phyloP scores from a whole-genome alignment of 306 rosid species.

The Abrus pulchellus region DNA sequence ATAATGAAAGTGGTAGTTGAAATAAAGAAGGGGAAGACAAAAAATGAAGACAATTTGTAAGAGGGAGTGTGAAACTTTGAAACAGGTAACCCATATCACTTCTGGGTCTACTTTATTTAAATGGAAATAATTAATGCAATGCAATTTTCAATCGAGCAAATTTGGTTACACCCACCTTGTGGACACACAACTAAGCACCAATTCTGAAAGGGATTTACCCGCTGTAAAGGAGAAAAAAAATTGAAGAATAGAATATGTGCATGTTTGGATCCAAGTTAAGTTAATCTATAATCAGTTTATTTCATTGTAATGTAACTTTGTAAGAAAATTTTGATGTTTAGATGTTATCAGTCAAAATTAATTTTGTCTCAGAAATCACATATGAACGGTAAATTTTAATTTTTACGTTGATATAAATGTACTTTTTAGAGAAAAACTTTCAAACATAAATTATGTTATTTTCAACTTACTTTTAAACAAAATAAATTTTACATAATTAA shows the following conservation, averaged over 20 bases:
- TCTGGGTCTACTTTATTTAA: not conserved
- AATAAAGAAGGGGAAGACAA: not conserved
- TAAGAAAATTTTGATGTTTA: no score
- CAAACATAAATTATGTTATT: no score
- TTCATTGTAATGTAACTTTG: no score
- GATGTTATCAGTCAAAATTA: no score
- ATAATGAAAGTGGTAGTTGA: not conserved
- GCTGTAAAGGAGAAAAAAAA: not conserved
- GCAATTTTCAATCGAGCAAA: not conserved
- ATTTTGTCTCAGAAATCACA: no score
- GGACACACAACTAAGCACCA: not conserved
- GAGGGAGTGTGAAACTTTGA: conserved; percentile 29
- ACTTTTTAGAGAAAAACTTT: no score
- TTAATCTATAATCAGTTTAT: no score
- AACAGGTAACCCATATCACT: not conserved
- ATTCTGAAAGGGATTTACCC: not conserved
- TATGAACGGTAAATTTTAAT: no score
- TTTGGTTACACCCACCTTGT: conserved; percentile 23
- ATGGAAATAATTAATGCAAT: not conserved
- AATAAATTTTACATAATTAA: no score
- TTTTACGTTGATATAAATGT: no score
- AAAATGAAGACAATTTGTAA: not conserved
- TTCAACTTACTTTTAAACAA: no score
- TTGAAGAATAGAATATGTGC: not conserved
- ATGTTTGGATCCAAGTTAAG: no score